Base-by-base conservation (phyloP, 306 rosid genomes). In the Rosa persica region DNA sequence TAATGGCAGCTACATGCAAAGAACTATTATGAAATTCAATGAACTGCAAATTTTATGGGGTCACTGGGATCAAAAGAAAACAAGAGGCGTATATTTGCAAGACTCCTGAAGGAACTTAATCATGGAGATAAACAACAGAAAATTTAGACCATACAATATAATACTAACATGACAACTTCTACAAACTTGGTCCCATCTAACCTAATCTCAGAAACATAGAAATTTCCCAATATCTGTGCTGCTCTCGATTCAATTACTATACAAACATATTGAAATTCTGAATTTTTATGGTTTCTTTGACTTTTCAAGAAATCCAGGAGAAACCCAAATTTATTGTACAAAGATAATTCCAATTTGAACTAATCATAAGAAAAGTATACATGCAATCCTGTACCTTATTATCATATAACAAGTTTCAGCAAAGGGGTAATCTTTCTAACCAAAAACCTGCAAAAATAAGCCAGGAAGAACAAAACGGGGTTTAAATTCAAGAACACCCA, bases 321-420 rank as follows among this genome's bases (percentile, higher is more conserved):
- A 82, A n/a, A 55, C 70, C 57, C 66, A 72, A 77, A 8, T n/a
- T 62, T 36, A 4, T 44, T 65, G 38, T 20, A 30, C 54, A 8
- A 17, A 61, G 43, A 47, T 8, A 20, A 58, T 38, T 39, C 34
- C 51, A 76, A 79, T 23, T 8, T 19, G 23, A 19, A 36, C 74
- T 4, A 34, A 48, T 13, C 16, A 20, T 68, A 12, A 3, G 17
- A 40, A 8, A 42, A 34, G 60, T 34, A 38, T 40, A 44, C 58
- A 62, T 6, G 57, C 30, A 75, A 78, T 16, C 73, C 54, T n/a
- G 46, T 79, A 84, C 88, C 88, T 84, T 84, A 48, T 76, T 43
- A 79, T 76, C 88, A 76, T 77, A 85, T 57, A 81, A 81, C 84
- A 43, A 77, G 68, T 51, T 75, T 70, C 81, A 81, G 67, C 49